Percentiles rank a stretch among this genome's conserved stretches.
Evolutionary conservation across 192 early-diverging fungal species (phyloP).

Genomic region (Globomyces pollinis-pini): DNA sequence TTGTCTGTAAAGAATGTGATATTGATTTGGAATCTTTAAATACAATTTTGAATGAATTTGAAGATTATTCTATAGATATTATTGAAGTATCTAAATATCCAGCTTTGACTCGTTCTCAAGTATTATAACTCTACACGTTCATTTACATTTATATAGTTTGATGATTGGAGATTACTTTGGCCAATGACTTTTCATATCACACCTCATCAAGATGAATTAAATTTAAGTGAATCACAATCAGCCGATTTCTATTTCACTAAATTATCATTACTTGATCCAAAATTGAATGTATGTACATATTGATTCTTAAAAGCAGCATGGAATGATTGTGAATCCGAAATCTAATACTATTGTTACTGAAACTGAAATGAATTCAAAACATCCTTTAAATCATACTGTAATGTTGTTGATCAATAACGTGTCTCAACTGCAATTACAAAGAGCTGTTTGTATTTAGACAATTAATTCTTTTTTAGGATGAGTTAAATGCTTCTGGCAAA

Average conservation of each 20-base stretch:
- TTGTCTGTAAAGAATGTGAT: slow-evolving; percentile 12
- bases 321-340: not conserved
- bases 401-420: slow-evolving; percentile 21
- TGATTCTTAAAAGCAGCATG: too few relatives aligned
- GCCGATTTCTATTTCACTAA: not conserved
- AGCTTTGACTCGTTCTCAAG: slow-evolving; percentile 57
- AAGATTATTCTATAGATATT: not conserved
- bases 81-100: slow-evolving; percentile 52
- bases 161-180: slow-evolving; percentile 73
- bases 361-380: not conserved
- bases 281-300: too few relatives aligned
- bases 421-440: not conserved
- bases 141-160: slow-evolving; percentile 47
- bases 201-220: not conserved
- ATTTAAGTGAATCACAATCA: not conserved
- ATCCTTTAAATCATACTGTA: not conserved
- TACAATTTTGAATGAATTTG: not conserved
- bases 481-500: too few relatives aligned
- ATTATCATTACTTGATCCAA: too few relatives aligned
- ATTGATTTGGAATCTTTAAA: not conserved
- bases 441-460: slow-evolving; percentile 14
- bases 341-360: not conserved
- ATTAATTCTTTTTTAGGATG: slow-evolving; percentile 18
- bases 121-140: too few relatives aligned
- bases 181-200: slow-evolving; percentile 64